Conservation (phyloP, 768 basidiomycete genomes). For the Chiua virens region DNA sequence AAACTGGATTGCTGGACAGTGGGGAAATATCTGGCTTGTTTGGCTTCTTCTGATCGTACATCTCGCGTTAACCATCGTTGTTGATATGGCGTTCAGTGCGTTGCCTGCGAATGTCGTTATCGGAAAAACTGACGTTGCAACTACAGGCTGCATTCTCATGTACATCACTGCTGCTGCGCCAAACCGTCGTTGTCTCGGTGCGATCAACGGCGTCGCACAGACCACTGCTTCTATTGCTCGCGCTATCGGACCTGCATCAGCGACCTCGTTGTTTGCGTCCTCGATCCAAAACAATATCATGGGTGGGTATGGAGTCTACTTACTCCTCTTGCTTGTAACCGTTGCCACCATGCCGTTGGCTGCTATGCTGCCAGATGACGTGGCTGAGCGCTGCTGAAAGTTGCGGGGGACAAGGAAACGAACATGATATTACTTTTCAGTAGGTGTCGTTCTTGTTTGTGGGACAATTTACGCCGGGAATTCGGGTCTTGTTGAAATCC, state of each 20-base stretch:
- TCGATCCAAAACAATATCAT: slow-evolving; percentile 35
- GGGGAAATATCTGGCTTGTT: slow-evolving; percentile 20
- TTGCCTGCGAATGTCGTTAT: not conserved
- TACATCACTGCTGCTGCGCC: slow-evolving; percentile 67
- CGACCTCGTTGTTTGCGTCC: slow-evolving; percentile 38
- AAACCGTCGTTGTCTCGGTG: slow-evolving; percentile 64
- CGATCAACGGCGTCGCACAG: slow-evolving; percentile 56
- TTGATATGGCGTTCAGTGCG: slow-evolving; percentile 37
- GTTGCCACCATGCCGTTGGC: slow-evolving; percentile 19
- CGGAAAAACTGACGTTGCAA: slow-evolving; percentile 2
- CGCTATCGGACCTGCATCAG: slow-evolving; percentile 34
- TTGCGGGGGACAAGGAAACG: not conserved
- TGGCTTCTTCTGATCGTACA: slow-evolving; percentile 31
- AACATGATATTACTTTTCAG: not conserved
- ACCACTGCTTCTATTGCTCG: slow-evolving; percentile 30
- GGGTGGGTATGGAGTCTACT: slow-evolving; percentile 38
- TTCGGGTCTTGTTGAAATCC: not conserved
- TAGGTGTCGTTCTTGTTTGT: slow-evolving; percentile 13
- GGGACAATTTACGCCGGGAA: slow-evolving; percentile 1
- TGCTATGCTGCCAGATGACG: slow-evolving; percentile 21
- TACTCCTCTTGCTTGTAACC: slow-evolving; percentile 18
- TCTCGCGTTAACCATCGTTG: slow-evolving; percentile 17
- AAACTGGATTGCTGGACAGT: slow-evolving; percentile 25
- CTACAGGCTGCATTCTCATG: slow-evolving; percentile 64
- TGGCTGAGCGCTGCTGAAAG: slow-evolving; percentile 15